Evolutionary conservation across 208 protist genomes (phyloP).

Genomic region (Trichomonas vaginalis): DNA sequence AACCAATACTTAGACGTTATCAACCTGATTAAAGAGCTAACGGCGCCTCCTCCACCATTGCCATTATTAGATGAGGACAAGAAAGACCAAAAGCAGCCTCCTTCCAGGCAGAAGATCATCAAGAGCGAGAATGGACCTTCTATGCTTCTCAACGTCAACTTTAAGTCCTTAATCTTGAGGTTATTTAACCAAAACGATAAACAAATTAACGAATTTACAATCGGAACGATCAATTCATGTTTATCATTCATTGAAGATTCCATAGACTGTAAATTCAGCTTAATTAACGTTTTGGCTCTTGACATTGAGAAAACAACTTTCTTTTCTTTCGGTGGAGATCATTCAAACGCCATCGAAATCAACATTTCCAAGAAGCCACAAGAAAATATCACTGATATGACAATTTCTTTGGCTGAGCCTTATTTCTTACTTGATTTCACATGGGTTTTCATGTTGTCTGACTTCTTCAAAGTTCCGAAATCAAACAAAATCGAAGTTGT

Average conservation of each 20-base stretch:
- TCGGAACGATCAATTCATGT: not conserved
- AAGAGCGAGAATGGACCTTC: not conserved
- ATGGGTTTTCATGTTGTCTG: not conserved
- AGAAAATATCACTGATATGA: not conserved
- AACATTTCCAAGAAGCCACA: not conserved
- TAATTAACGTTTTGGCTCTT: not conserved
- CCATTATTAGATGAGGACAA: not conserved
- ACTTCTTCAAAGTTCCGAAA: not conserved
- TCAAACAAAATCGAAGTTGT: not conserved
- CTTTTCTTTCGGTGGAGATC: not conserved
- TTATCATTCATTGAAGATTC: not conserved
- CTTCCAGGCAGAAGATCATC: not conserved
- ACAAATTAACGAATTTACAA: not conserved
- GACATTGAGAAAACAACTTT: not conserved
- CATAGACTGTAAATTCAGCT: not conserved
- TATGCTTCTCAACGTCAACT: not conserved
- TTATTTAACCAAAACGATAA: not conserved
- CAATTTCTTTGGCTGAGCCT: not conserved
- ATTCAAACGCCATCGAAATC: not conserved
- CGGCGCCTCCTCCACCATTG: not conserved
- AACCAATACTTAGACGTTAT: not conserved
- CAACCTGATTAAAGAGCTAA: not conserved
- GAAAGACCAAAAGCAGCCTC: not conserved
- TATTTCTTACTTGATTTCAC: not conserved
- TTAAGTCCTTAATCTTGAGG: not conserved